A percentile compares a stretch with the other conserved stretches of the same genome.
Evolutionary conservation across 257 asterid species (phyloP).

Genomic region (Ajuga chamaepitys): DNA sequence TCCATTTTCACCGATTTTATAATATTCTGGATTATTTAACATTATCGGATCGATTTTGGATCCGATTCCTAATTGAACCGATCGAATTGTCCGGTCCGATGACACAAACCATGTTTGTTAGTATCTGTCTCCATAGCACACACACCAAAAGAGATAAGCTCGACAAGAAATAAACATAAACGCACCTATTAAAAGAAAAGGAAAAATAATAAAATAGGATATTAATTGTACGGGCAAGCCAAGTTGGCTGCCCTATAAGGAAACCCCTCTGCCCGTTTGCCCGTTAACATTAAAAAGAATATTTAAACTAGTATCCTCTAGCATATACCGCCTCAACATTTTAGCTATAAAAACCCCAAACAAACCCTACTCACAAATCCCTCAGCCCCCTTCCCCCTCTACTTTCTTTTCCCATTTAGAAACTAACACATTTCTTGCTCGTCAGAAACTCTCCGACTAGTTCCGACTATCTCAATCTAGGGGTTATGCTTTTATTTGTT

Average conservation of each 20-base stretch:
- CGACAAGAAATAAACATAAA: not conserved
- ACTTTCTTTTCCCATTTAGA: not conserved
- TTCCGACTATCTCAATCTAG: not conserved
- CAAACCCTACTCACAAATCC: slow-evolving; percentile 7
- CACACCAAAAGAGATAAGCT: slow-evolving; percentile 7
- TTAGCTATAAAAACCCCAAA: slow-evolving; percentile 7
- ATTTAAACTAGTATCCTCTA: not conserved
- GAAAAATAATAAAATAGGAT: not conserved
- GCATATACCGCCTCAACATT: not conserved
- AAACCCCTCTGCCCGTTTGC: slow-evolving; percentile 16
- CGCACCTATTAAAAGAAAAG: no score
- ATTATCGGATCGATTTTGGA: no score
- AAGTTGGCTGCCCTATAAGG: slow-evolving; percentile 11
- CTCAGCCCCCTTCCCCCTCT: slow-evolving; percentile 3
- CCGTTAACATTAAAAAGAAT: not conserved
- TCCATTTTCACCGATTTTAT: no score
- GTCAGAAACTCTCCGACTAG: no score
- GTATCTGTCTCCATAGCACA: no score
- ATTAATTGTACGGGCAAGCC: slow-evolving; percentile 16
- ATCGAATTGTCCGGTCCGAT: no score
- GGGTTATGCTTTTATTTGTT: not conserved
- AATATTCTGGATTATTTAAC: no score
- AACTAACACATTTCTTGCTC: not conserved
- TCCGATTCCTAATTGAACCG: no score
- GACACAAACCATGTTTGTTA: no score